Evolutionary conservation across 257 asterid genomes (phyloP).

Genomic region (Echites panduratus): DNA sequence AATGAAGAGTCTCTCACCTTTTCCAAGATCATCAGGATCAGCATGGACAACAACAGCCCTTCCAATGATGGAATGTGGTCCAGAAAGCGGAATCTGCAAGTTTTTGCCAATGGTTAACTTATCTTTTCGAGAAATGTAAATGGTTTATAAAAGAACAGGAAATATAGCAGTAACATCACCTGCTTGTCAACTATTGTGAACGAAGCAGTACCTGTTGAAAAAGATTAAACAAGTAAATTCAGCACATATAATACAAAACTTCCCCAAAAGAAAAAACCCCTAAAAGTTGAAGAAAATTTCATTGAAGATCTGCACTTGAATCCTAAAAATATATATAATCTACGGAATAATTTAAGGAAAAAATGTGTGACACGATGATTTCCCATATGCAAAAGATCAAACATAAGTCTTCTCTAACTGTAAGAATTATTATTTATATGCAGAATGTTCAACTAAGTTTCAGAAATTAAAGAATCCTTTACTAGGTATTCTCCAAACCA

Average conservation of each 20-base stretch:
- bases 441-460: too few species aligned
- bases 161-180: conserved; percentile 32
- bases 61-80: conserved; percentile 79
- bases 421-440: too few species aligned
- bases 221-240: not conserved
- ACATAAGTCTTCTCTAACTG: not conserved
- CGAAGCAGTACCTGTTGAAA: conserved; percentile 61
- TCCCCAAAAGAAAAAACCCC: not conserved
- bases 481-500: too few species aligned
- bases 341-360: not conserved
- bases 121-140: not conserved
- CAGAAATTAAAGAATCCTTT: too few species aligned
- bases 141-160: not conserved
- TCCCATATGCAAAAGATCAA: not conserved
- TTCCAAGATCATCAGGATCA: conserved; percentile 97
- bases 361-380: not conserved
- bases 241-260: not conserved
- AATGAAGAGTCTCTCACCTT: conserved; percentile 45
- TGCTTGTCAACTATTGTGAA: conserved; percentile 66
- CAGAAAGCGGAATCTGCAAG: conserved; percentile 75
- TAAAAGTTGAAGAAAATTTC: too few species aligned
- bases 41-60: conserved; percentile 99
- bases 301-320: not conserved
- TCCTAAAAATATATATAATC: not conserved
- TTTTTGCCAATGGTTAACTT: not conserved